phyloP scores from a whole-genome alignment of 352 stramenopile genomes.

The Globisporangium nodosum region DNA sequence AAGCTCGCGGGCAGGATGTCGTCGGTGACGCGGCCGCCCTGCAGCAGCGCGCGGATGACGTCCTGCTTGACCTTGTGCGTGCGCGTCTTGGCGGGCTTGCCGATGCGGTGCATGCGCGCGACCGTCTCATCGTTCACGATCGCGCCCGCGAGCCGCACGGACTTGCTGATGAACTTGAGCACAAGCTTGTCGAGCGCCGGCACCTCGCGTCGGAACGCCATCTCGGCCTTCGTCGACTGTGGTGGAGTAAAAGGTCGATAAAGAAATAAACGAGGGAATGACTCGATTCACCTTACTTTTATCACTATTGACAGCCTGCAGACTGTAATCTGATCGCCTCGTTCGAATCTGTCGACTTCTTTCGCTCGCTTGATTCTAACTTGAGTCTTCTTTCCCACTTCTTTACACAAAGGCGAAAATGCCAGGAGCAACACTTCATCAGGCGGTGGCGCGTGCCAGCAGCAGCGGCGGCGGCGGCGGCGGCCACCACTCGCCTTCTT shows the following conservation, averaged over 20 bases:
- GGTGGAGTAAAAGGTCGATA: no score
- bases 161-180: constrained; percentile 89
- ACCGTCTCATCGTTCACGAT: constrained; percentile 76
- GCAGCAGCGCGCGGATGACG: constrained; percentile 70
- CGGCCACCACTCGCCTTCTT: neutral
- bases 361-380: no score
- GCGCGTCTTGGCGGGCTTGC: constrained; percentile 65
- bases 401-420: no score
- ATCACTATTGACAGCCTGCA: no score
- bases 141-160: constrained; percentile 40
- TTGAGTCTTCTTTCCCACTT: no score
- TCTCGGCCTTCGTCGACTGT: constrained; percentile 9
- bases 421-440: no score
- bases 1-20: constrained; percentile 78
- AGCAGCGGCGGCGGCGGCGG: no score
- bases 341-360: no score
- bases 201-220: constrained; percentile 87
- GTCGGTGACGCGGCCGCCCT: constrained; percentile 68
- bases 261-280: no score
- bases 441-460: no score
- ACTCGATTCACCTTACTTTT: no score
- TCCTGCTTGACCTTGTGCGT: constrained; percentile 87
- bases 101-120: constrained; percentile 62
- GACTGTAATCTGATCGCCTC: no score
- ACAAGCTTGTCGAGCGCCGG: constrained; percentile 76